Conservation (phyloP, 768 basidiomycete genomes). For the Mycena maculata region DNA sequence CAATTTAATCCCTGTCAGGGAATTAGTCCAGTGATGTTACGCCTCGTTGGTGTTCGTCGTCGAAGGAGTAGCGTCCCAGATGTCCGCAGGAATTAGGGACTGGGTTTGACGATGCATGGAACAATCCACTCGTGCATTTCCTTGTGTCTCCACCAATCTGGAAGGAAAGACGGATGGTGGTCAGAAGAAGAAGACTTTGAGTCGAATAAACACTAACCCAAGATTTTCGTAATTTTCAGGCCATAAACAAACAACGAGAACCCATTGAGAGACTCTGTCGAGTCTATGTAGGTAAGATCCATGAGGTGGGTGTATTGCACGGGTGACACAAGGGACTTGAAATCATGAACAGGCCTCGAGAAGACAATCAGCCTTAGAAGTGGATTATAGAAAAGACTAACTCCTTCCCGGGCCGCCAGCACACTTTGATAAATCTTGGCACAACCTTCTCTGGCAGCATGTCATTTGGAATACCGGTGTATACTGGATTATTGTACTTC, state of each 20-base stretch:
- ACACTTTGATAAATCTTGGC: not conserved
- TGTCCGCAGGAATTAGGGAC: not conserved
- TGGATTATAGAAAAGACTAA: not conserved
- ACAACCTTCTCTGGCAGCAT: not conserved
- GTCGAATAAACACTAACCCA: not conserved
- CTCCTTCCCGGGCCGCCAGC: not conserved
- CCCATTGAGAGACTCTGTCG: not conserved
- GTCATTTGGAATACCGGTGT: not conserved
- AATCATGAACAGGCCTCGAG: too few relatives aligned
- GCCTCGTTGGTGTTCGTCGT: conserved; percentile 39
- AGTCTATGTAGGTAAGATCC: conserved; percentile 5
- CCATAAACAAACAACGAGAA: conserved; percentile 3
- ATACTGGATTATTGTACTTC: not conserved
- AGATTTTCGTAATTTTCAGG: not conserved
- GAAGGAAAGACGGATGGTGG: not conserved
- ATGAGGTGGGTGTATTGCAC: not conserved
- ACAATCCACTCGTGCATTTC: not conserved
- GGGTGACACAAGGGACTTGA: not conserved
- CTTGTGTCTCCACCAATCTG: too few relatives aligned
- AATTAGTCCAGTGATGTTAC: conserved; percentile 38
- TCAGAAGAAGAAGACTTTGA: too few relatives aligned
- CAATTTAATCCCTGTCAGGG: conserved; percentile 30
- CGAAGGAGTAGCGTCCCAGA: conserved; percentile 20
- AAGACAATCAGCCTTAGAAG: not conserved
- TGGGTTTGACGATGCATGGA: not conserved